Percentiles rank a stretch among this genome's conserved stretches.
Evolutionary conservation across 176 grass and related monocot genomes (phyloP).

Genomic region (bread wheat (Triticum aestivum)): IWGSC_CS_RefSeq_v2.1 NC_057797.1:628213034-628213533

Average conservation of each 20-base stretch:
- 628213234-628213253: slow-evolving; percentile 89
- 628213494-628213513: slow-evolving; percentile 88
- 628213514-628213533: slow-evolving; percentile 68
- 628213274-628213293: slow-evolving; percentile 84
- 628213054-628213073: slow-evolving; percentile 56
- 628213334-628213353: slow-evolving; percentile 72
- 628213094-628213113: slow-evolving; percentile 89
- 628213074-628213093: slow-evolving; percentile 51
- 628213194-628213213: slow-evolving; percentile 64
- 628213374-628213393: slow-evolving; percentile 84
- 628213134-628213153: slow-evolving; percentile 78
- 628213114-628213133: slow-evolving; percentile 91
- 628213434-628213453: slow-evolving; percentile 84
- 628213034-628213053: slow-evolving; percentile 36
- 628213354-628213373: slow-evolving; percentile 69
- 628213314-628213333: slow-evolving; percentile 84
- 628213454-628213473: slow-evolving; percentile 66
- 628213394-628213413: slow-evolving; percentile 89
- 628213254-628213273: slow-evolving; percentile 89
- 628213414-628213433: slow-evolving; percentile 94
- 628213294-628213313: slow-evolving; percentile 90
- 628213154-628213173: slow-evolving; percentile 68
- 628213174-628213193: slow-evolving; percentile 73
- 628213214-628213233: slow-evolving; percentile 81
- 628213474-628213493: slow-evolving; percentile 91